Evolutionary conservation across 148 eudicot species (phyloP), one percentile per base, ranked within the genome.

Genomic region (Rhododendron henanense): DNA sequence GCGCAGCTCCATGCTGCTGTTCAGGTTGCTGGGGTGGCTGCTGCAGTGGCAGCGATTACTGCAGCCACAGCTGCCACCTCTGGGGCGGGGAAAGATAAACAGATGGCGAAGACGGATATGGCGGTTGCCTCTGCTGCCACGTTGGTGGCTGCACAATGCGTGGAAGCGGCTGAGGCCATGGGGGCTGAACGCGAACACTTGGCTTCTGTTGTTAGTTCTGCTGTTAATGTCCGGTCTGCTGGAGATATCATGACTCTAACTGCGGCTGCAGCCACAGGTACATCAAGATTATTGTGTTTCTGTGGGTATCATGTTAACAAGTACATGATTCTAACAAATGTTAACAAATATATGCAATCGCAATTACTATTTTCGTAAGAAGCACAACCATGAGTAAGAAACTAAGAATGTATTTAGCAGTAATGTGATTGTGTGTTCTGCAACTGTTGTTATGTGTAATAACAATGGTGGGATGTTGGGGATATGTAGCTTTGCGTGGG

Each of bases 231-330:
- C 21, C 88, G 94, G 19, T 95, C 98, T 0, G 90, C 98, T 16
- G 98, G 99, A 57, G 99, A 97, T 89, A 95, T 97, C 85, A 92
- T 95, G 94, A 97, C 99, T 57, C 79, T 97, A n/a, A 97, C 99
- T 13, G 99, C 99, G 8, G 94, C 93, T 37, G 99, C 98, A 63
- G 98, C 99, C 19, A 97, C 98, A 41, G 97, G 99, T 97, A 88
- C 41, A 14, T 33, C 33, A 15, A 71, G 14, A 4, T 31, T 23
- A 65, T 23, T 8, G 3, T 25, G 31, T 65, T 65, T 10, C 14
- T 67, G 71, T 67, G 4, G 33, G 33, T 25, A 25, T n/a, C 65
- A 59, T 59, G 65, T 21, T 6, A 59, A 19, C n/a, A 19, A 59
- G 21, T 21, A 59, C 9, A 6, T 21, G 65, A n/a, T 59, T 59